These are phyloP conservation scores for Monilinia polystroma DNA, from an alignment of 2,329 filamentous ascomycete genomes.

Conservation along the genomic window DNA sequence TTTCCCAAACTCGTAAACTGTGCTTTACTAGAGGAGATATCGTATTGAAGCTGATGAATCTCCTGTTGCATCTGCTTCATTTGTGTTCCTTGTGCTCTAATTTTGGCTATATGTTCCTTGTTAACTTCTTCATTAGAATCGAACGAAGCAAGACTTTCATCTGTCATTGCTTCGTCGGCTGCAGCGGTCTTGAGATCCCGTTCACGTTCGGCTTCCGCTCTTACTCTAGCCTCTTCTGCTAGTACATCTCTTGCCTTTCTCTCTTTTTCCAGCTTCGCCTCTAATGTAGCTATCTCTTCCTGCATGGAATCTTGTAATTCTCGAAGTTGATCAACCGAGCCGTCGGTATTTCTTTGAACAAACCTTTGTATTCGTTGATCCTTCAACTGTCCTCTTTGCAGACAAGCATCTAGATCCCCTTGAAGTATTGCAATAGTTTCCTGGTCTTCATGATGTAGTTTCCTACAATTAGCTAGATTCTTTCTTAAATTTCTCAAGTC, in stretches of 20 bases:
- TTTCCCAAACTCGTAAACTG: neutral
- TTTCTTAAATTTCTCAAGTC: neutral
- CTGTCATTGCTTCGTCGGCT: neutral
- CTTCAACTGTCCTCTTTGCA: neutral
- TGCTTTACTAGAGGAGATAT: neutral
- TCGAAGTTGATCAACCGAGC: neutral
- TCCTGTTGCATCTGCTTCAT: neutral
- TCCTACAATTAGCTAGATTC: neutral
- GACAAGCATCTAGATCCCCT: constrained; percentile 6
- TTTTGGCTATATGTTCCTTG: constrained; percentile 5
- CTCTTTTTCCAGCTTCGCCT: neutral
- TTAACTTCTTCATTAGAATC: constrained; percentile 14
- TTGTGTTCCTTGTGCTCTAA: neutral
- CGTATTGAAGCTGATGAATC: neutral
- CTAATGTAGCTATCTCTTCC: neutral
- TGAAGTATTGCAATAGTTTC: neutral
- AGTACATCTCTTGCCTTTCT: neutral
- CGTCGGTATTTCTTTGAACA: neutral
- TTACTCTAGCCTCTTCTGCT: neutral
- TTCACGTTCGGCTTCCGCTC: neutral
- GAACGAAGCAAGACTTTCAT: neutral
- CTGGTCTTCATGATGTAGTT: neutral
- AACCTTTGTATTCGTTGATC: neutral
- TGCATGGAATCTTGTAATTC: neutral
- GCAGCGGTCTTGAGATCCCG: neutral